Conservation (phyloP, 352 stramenopile genomes). For the Phytopythium helicoides region DNA sequence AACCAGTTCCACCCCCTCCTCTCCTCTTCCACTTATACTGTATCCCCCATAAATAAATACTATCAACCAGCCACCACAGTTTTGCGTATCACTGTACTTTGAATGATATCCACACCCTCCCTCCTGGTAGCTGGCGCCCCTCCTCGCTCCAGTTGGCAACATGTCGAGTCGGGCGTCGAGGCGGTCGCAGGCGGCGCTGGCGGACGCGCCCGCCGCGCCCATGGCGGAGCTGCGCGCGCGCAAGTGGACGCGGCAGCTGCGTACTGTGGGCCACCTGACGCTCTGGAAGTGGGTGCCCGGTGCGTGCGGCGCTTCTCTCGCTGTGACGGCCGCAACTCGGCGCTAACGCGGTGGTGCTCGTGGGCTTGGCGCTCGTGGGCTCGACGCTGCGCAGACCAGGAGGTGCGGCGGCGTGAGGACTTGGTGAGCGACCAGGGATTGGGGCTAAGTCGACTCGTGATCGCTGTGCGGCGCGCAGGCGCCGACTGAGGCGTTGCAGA, state of each 20-base stretch:
- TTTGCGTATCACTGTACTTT: too few species aligned
- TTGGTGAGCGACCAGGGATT: too few species aligned
- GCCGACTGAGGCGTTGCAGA: conserved; percentile 63
- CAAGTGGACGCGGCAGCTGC: conserved; percentile 73
- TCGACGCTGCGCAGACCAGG: conserved; percentile 43
- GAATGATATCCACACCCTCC: too few species aligned
- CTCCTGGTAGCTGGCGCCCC: too few species aligned
- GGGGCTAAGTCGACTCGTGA: too few species aligned
- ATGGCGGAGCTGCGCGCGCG: conserved; percentile 66
- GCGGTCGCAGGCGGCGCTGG: conserved; percentile 25
- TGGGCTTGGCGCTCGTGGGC: background rate
- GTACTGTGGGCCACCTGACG: conserved; percentile 66
- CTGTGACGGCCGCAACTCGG: background rate
- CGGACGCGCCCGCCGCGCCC: conserved; percentile 35
- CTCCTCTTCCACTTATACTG: too few species aligned
- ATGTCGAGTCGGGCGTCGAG: conserved; percentile 57
- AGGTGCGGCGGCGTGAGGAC: conserved; percentile 30
- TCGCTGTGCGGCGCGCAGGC: conserved; percentile 18
- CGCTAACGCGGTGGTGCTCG: background rate
- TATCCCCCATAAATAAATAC: too few species aligned
- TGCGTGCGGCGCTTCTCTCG: conserved; percentile 10
- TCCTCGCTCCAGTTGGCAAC: background rate
- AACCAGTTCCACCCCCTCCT: too few species aligned
- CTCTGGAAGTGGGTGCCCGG: conserved; percentile 75
- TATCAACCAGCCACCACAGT: too few species aligned